Conservation (phyloP, 352 stramenopile species). For the Phytophthora pseudosyringae region DNA sequence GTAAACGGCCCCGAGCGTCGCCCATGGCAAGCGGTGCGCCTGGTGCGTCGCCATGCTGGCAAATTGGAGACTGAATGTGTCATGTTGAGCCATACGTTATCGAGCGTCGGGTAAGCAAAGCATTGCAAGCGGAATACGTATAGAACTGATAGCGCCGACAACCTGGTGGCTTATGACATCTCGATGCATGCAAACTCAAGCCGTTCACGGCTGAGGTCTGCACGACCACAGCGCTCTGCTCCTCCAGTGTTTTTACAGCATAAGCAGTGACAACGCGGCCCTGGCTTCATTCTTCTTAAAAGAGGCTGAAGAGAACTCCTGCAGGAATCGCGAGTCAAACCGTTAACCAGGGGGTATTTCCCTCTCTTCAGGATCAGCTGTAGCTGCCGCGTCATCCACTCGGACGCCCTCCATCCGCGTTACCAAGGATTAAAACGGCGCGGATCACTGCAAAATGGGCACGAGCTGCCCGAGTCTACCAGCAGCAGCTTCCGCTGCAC, state of each 20-base stretch:
- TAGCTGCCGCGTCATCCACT: constrained; percentile 22
- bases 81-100: too few relatives aligned
- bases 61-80: neutral
- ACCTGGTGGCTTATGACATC: too few relatives aligned
- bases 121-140: too few relatives aligned
- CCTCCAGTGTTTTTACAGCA: constrained; percentile 37
- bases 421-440: constrained; percentile 16
- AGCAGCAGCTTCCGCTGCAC: constrained; percentile 43
- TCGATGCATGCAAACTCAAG: constrained; percentile 13
- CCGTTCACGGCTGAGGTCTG: constrained; percentile 25
- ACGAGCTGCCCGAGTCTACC: constrained; percentile 30
- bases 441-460: constrained; percentile 21
- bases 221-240: constrained; percentile 36
- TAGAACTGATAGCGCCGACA: too few relatives aligned
- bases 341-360: too few relatives aligned
- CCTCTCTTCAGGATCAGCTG: constrained; percentile 5
- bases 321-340: too few relatives aligned
- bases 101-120: too few relatives aligned
- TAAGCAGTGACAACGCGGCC: constrained; percentile 30
- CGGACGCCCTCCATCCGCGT: constrained; percentile 26
- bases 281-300: too few relatives aligned
- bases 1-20: constrained; percentile 26
- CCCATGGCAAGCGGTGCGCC: constrained; percentile 39
- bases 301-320: too few relatives aligned
- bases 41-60: constrained; percentile 37